Evolutionary conservation across 441 rosid species (phyloP).

Genomic region (Pelargonium citronellum): DNA sequence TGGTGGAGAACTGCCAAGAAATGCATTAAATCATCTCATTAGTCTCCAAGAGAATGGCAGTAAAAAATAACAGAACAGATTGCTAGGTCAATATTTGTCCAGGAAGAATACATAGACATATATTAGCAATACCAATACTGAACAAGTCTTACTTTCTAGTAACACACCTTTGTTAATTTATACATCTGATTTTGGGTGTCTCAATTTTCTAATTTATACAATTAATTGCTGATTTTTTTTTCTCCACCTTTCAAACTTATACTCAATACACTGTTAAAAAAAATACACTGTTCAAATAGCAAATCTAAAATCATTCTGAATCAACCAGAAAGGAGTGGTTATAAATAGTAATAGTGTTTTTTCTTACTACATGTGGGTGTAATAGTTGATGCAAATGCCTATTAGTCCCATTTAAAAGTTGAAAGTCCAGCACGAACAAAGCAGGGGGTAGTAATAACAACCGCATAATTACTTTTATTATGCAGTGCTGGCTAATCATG

Average conservation of each 20-base stretch:
- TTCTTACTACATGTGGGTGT: not conserved
- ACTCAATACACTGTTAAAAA: not conserved
- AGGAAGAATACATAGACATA: not conserved
- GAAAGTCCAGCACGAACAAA: not conserved
- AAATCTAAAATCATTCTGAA: not conserved
- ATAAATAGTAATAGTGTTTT: not conserved
- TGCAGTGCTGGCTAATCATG: slow-evolving; percentile 5
- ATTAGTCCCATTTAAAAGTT: not conserved
- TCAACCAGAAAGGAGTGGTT: not conserved
- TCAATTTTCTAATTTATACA: not conserved
- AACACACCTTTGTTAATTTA: not conserved
- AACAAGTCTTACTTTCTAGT: not conserved
- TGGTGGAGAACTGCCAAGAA: slow-evolving; percentile 49
- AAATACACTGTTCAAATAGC: not conserved
- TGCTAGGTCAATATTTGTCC: slow-evolving; percentile 6
- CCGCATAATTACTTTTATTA: not conserved
- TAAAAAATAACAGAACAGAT: not conserved
- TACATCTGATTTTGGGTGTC: not conserved
- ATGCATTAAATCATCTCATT: slow-evolving; percentile 12
- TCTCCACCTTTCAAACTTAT: not conserved
- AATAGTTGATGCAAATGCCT: not conserved
- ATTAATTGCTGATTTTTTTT: not conserved
- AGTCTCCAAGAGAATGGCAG: slow-evolving; percentile 3
- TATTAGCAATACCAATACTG: not conserved
- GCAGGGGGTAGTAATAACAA: not conserved